These are phyloP conservation scores for Thelephora aurantiotincta DNA, from an alignment of 768 basidiomycete species.

Conservation along the genomic window DNA sequence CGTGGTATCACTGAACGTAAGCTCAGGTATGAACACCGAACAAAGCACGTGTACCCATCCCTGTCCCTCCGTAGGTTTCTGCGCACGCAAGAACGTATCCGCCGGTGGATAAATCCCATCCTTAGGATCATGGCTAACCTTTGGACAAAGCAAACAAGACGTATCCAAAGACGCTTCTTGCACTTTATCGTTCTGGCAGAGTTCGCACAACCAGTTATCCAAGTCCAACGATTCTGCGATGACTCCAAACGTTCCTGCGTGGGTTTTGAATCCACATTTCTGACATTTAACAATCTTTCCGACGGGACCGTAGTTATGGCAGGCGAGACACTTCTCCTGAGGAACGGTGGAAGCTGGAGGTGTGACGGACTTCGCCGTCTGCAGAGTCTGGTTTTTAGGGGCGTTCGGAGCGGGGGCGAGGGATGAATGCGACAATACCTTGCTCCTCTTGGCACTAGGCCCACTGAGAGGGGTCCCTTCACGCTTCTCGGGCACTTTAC, in stretches of 20 bases:
- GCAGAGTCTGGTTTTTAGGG: too few species aligned
- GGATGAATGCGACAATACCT: conserved; percentile 26
- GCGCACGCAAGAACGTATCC: conserved; percentile 57
- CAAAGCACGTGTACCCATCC: conserved; percentile 89
- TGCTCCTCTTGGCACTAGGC: conserved; percentile 47
- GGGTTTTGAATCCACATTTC: conserved; percentile 64
- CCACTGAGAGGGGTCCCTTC: conserved; percentile 47
- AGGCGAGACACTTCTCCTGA: conserved; percentile 62
- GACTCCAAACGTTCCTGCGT: conserved; percentile 70
- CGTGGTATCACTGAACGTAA: conserved; percentile 65
- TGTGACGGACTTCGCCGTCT: conserved; percentile 12
- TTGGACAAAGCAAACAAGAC: conserved; percentile 80
- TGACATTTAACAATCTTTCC: conserved; percentile 75
- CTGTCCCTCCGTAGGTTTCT: conserved; percentile 87
- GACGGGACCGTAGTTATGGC: conserved; percentile 58
- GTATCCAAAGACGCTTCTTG: conserved; percentile 72
- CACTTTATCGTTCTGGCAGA: conserved; percentile 74
- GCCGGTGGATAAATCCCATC: conserved; percentile 33
- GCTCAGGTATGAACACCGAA: conserved; percentile 74
- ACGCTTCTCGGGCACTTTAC: conserved; percentile 29
- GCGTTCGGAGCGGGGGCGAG: conserved; percentile 10
- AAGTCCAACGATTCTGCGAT: conserved; percentile 44
- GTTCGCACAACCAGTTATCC: conserved; percentile 76
- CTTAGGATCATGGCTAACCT: conserved; percentile 33
- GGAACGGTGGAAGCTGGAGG: conserved; percentile 41